Base-by-base conservation (phyloP, 1,284 basidiomycete genomes). In the Neonothopanus nambi region DNA sequence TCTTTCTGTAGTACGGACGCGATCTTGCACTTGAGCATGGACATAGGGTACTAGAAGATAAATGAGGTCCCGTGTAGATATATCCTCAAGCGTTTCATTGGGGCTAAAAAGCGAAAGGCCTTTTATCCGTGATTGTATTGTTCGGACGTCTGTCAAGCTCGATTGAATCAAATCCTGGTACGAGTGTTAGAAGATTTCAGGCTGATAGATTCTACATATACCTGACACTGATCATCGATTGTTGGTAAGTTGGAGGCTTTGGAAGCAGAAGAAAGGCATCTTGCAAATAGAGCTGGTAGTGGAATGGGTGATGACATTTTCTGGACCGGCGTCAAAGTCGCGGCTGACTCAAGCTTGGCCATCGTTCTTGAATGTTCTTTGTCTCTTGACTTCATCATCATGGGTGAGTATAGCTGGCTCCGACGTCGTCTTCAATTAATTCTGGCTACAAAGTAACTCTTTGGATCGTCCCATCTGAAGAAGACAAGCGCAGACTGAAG, bases 81-180 rank as follows among this genome's bases (percentile, higher is more conserved):
- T 82, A 68, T 98, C 95, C 44, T 94, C 89, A 20, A 93, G 70
- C 0, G 75, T 76, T 67, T 98, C 95, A 65, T 97, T 97, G 7
- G 87, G 76, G 52, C 91, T 94, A 70, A 96, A 95, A 18, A 97
- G 73, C 0, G 84, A 83, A 21, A 96, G 75, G 44, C 73, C 74
- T 21, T 74, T 60, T 47, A 90, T 74, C 9, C 80, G 77, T 24
- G 73, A 69, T 49, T 75, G 69, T 28, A 89, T 65, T 35, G 70
- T 68, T 21, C 70, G 69, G 20, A 90, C 71, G 69, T 89, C 82
- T 8, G 67, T 65, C 39, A 85, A 64, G 21, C 81, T 73, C 43
- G 78, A 75, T 48, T 74, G 72, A 36, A 89, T 67, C 55, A 89
- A 66, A 59, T 82, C 76, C 89, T 91, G 57, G 15, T 52, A 17